Percentiles rank a stretch among this genome's conserved stretches.
Conservation (phyloP, 441 rosid species). For the Gossypium schwendimanii region DNA sequence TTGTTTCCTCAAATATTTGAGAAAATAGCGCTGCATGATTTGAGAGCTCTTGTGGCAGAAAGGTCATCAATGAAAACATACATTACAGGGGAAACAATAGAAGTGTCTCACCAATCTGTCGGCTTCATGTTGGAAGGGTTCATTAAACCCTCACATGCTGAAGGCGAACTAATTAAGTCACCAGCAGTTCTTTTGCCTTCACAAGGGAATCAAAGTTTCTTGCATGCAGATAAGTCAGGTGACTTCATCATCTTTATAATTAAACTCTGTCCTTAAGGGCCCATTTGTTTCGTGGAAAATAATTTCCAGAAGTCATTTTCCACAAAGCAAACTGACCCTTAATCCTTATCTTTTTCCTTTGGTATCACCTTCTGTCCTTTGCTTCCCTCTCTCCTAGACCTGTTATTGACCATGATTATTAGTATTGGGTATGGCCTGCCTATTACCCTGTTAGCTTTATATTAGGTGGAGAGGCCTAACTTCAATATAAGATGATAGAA, state of each 20-base stretch:
- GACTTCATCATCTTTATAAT: constrained; percentile 8
- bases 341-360: background rate
- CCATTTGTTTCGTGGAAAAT: background rate
- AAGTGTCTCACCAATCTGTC: constrained; percentile 46
- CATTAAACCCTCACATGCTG: constrained; percentile 43
- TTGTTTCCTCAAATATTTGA: constrained; percentile 86
- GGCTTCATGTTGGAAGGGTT: constrained; percentile 82
- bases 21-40: constrained; percentile 64
- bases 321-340: background rate
- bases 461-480: background rate
- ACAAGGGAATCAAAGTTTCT: constrained; percentile 44
- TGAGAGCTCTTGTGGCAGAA: constrained; percentile 67
- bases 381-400: background rate
- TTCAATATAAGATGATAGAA: background rate
- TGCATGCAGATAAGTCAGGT: constrained; percentile 38
- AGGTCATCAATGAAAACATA: constrained; percentile 49
- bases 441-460: background rate
- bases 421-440: background rate
- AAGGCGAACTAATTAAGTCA: constrained; percentile 53
- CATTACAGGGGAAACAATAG: constrained; percentile 63
- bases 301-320: background rate
- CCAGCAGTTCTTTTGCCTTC: constrained; percentile 58
- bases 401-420: background rate
- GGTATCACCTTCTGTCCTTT: background rate
- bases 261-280: background rate